Percentiles rank a stretch among this genome's conserved stretches.
Evolutionary conservation across 306 rosid genomes (phyloP).

Genomic region (Casuarina equisetifolia): DNA sequence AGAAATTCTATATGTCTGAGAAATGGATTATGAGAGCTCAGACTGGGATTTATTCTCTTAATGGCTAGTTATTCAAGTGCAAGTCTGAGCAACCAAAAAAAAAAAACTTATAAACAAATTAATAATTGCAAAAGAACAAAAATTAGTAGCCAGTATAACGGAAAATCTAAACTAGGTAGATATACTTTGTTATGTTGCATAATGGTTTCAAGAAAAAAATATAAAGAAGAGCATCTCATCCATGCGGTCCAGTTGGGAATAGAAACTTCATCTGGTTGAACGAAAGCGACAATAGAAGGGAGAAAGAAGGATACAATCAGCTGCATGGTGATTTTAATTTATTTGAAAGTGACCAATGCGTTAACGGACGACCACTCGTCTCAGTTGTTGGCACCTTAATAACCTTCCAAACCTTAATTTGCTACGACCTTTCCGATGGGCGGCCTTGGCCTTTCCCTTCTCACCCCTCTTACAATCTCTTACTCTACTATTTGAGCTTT

Average conservation of each 20-base stretch:
- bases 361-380: conserved; percentile 28
- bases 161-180: neutral
- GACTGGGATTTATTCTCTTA: too few species aligned
- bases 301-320: neutral
- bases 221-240: neutral
- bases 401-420: conserved; percentile 12
- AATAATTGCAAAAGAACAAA: neutral
- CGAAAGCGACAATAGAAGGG: neutral
- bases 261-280: neutral
- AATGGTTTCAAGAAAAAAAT: neutral
- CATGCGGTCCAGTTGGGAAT: neutral
- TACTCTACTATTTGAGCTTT: neutral
- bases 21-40: too few species aligned
- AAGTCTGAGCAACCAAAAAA: too few species aligned
- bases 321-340: conserved; percentile 3
- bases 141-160: neutral
- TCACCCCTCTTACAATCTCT: neutral
- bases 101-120: neutral
- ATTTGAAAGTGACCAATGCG: conserved; percentile 16
- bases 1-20: too few species aligned
- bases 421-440: conserved; percentile 23
- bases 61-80: too few species aligned
- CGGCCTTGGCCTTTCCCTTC: conserved; percentile 34
- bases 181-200: neutral
- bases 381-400: conserved; percentile 26